These are phyloP conservation scores for Phoma sp. DNA, from an alignment of 2,329 filamentous ascomycete genomes.

Conservation along the genomic window DNA sequence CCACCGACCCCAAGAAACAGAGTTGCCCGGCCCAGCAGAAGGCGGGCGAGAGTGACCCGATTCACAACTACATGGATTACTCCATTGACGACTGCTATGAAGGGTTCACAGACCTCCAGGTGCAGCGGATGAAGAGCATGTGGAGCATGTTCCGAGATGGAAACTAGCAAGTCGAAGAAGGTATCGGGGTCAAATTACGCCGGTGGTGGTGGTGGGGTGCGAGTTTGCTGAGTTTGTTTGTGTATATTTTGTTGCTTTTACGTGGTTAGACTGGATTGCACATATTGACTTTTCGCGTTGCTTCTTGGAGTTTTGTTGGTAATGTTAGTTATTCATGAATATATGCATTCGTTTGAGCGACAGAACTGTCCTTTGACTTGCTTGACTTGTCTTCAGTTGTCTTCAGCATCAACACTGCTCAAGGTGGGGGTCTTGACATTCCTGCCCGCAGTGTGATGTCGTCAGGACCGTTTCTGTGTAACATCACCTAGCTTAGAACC, in stretches of 20 bases:
- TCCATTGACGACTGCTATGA: conserved; percentile 63
- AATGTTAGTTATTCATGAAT: neutral
- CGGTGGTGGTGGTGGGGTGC: conserved; percentile 7
- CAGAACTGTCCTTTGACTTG: neutral
- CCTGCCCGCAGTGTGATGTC: neutral
- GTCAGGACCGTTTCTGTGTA: conserved; percentile 8
- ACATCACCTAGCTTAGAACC: neutral
- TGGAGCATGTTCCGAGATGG: conserved; percentile 56
- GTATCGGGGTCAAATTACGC: neutral
- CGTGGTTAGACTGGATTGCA: conserved; percentile 12
- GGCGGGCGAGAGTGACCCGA: conserved; percentile 53
- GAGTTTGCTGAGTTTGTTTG: conserved; percentile 8
- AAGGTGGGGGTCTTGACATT: conserved; percentile 2
- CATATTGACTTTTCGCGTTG: conserved; percentile 14
- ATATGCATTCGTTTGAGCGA: conserved; percentile 6
- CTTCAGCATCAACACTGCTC: neutral
- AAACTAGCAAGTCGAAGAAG: conserved; percentile 25
- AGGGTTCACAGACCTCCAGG: conserved; percentile 60
- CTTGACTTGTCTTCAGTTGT: neutral
- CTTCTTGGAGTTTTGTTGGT: conserved; percentile 4
- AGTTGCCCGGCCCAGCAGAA: conserved; percentile 57
- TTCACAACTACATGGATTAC: conserved; percentile 69
- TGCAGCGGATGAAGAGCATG: conserved; percentile 60
- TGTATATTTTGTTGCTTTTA: conserved; percentile 16
- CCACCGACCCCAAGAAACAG: conserved; percentile 56